Evolutionary conservation across 441 rosid genomes (phyloP), one percentile per base, ranked within the genome.

Genomic region (Isatis lusitanica): DNA sequence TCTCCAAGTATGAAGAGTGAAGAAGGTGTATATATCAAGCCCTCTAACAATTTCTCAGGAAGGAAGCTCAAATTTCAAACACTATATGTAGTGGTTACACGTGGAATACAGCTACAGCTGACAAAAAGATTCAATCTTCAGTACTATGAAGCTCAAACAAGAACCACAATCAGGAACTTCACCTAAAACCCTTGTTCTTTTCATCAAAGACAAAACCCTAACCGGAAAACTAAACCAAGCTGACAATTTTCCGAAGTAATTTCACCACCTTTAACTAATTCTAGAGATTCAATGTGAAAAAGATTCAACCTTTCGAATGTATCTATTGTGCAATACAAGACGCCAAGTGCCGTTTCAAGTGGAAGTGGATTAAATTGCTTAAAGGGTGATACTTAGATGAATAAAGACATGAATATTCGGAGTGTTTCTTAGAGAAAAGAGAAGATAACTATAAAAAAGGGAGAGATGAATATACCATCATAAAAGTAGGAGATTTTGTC

Each of bases 401-500:
- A 18, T 36, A 28, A 56, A 35, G 42, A 38, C 9, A 44, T 47
- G 18, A 46, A 40, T 8, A 5, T 61, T 55, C 26, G 6, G 28
- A 17, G 7, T 9, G 11, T 1, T 8, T 8, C 4, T 24, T 17
- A 36, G 11, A 6, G 13, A 24, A 7, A 39, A 17, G 16, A 39
- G 36, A 33, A 33, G 36, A 11, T 35, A 38, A 8, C 46, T 2
- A 62, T 26, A 8, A 21, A 17, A 48, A 38, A 42, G 46, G 17
- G 46, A 70, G 21, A 69, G 59, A 73, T 16, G 60, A 71, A 24
- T 15, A 52, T 81, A 91, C 97, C 99, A 63, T 95, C 98, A 66
- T 93, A 93, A 74, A 92, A 95, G 85, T 95, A 95, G 62, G 98
- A 68, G 62, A 95, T 91, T 77, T 81, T 86, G 77, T 95, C 99